Evolutionary conservation across 2,329 filamentous ascomycete species (phyloP).

Genomic region (Torrubiellomyces zombiae): DNA sequence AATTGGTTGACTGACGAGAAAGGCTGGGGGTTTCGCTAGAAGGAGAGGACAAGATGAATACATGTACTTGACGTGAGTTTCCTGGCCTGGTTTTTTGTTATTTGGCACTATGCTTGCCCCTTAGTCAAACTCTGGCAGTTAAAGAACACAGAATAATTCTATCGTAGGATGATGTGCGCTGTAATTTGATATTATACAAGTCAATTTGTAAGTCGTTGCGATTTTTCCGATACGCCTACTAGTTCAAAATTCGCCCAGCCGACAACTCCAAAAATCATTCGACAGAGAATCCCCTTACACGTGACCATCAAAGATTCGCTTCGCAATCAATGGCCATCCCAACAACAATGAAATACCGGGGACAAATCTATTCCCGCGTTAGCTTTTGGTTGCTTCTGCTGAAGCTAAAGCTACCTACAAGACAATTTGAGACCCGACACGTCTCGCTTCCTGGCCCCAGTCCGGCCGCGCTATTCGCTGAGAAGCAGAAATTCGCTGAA

Average conservation of each 20-base stretch:
- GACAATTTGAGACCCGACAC: constrained; percentile 13
- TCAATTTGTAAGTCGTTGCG: too few relatives aligned
- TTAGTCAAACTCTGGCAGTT: too few relatives aligned
- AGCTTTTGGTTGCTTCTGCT: constrained; percentile 4
- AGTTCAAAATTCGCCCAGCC: too few relatives aligned
- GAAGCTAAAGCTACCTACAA: constrained; percentile 14
- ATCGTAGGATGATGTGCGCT: too few relatives aligned
- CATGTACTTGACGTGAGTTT: too few relatives aligned
- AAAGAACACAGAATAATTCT: too few relatives aligned
- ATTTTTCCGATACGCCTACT: too few relatives aligned
- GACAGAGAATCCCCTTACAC: constrained; percentile 12
- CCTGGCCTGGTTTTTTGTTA: too few relatives aligned
- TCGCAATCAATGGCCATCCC: constrained; percentile 17
- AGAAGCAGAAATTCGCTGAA: constrained; percentile 14
- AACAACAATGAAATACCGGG: constrained; percentile 16
- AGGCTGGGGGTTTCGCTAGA: constrained; percentile 10
- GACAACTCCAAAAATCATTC: too few relatives aligned
- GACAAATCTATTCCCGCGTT: constrained; percentile 14
- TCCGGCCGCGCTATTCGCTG: constrained; percentile 13
- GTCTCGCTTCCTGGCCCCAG: constrained; percentile 16
- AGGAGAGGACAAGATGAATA: too few relatives aligned
- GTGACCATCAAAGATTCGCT: constrained; percentile 14
- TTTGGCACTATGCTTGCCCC: too few relatives aligned
- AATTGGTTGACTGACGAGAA: constrained; percentile 9
- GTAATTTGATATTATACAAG: too few relatives aligned